Conservation (phyloP, 1,284 basidiomycete genomes). For the Cryptococcus sp. region DNA sequence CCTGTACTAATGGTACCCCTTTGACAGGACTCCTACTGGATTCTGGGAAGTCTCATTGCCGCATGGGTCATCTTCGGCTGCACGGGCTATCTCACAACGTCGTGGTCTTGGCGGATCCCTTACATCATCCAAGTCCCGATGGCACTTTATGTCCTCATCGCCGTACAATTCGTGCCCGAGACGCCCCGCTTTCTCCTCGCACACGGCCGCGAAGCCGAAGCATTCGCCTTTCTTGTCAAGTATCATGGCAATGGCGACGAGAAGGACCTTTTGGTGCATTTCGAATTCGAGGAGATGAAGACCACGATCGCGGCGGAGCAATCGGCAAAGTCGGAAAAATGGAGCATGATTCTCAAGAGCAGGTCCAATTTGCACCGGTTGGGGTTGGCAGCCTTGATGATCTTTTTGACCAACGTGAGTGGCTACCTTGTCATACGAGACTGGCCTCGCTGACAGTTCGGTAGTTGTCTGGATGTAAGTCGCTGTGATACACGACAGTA, state of each 20-base stretch:
- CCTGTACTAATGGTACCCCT: neutral
- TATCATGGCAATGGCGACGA: conserved; percentile 72
- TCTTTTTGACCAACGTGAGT: conserved; percentile 41
- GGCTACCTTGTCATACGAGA: conserved; percentile 17
- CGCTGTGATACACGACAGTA: neutral
- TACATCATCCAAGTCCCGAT: conserved; percentile 52
- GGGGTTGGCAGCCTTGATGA: conserved; percentile 49
- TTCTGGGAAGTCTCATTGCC: conserved; percentile 41
- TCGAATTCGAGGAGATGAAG: conserved; percentile 78
- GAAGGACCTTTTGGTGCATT: conserved; percentile 65
- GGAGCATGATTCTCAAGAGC: conserved; percentile 43
- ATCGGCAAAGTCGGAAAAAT: conserved; percentile 48
- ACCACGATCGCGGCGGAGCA: conserved; percentile 70
- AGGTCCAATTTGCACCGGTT: conserved; percentile 45
- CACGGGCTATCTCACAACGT: conserved; percentile 31
- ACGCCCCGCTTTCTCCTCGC: conserved; percentile 49
- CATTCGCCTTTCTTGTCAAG: conserved; percentile 72
- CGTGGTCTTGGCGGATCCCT: conserved; percentile 50
- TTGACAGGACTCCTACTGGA: conserved; percentile 48
- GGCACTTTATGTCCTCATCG: conserved; percentile 50
- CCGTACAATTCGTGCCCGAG: conserved; percentile 54
- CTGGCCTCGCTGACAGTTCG: neutral
- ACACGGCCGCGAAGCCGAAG: conserved; percentile 61
- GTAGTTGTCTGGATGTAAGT: conserved; percentile 31
- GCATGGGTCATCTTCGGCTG: conserved; percentile 45